These are phyloP conservation scores for Rhizopogon vulgaris DNA, from an alignment of 768 basidiomycete genomes.

Conservation along the genomic window DNA sequence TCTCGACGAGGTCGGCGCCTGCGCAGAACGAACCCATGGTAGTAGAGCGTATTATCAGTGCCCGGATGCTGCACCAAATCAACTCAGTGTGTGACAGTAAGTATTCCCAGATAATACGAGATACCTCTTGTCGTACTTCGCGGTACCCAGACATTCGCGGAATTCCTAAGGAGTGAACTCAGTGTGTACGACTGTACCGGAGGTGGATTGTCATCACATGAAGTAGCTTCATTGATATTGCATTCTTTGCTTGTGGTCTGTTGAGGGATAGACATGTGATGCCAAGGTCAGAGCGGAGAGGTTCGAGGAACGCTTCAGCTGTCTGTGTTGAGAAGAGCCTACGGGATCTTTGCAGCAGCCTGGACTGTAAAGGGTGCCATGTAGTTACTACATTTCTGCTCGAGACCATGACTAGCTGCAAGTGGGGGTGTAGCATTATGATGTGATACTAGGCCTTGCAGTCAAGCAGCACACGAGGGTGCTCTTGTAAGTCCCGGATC, in stretches of 20 bases:
- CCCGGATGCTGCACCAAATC: constrained; percentile 48
- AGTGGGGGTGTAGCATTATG: neutral
- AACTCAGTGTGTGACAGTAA: neutral
- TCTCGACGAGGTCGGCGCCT: constrained; percentile 84
- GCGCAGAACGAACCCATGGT: constrained; percentile 81
- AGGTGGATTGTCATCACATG: constrained; percentile 35
- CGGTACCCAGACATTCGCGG: constrained; percentile 57
- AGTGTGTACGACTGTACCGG: constrained; percentile 5
- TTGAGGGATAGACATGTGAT: constrained; percentile 74
- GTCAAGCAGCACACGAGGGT: too few relatives aligned
- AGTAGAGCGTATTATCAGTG: constrained; percentile 79
- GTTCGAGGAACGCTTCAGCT: constrained; percentile 42
- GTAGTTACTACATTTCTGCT: neutral
- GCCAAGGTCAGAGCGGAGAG: constrained; percentile 50
- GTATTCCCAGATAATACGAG: neutral
- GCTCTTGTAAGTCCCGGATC: too few relatives aligned
- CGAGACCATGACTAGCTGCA: neutral
- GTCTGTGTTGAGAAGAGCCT: constrained; percentile 17
- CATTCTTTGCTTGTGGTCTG: constrained; percentile 79
- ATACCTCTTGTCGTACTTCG: constrained; percentile 64
- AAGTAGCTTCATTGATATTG: constrained; percentile 71
- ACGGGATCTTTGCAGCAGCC: neutral
- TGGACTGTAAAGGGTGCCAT: neutral
- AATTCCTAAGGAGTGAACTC: constrained; percentile 48
- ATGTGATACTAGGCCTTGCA: neutral